These are phyloP conservation scores for Brasenia schreberi DNA, from an alignment of 164 flowering plant species.

Conservation along the genomic window DNA sequence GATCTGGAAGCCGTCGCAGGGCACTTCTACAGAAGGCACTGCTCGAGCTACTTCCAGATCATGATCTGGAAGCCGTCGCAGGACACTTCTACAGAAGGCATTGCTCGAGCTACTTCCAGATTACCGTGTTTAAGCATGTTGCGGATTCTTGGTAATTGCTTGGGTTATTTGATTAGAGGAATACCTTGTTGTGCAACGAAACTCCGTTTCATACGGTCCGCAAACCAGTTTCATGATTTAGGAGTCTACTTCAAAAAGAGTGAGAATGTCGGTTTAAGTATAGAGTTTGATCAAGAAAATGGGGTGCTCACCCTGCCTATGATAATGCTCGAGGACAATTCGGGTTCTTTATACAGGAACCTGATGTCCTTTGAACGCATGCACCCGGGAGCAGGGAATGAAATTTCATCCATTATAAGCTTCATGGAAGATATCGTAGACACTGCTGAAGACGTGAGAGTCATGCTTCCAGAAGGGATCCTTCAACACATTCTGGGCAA, in stretches of 20 bases:
- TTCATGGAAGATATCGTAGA: too few relatives aligned
- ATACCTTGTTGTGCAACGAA: too few relatives aligned
- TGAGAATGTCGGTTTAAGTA: slow-evolving; percentile 25
- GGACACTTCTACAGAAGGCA: not conserved
- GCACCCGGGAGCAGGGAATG: slow-evolving; percentile 21
- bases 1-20: not conserved
- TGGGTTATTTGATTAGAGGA: too few relatives aligned
- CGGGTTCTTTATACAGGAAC: slow-evolving; percentile 32
- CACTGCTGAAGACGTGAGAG: slow-evolving; percentile 20
- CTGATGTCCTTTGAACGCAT: slow-evolving; percentile 45
- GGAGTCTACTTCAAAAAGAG: slow-evolving; percentile 36
- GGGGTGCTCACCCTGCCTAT: slow-evolving; percentile 37
- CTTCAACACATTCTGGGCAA: slow-evolving; percentile 42
- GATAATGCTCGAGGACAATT: slow-evolving; percentile 29
- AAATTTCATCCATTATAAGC: too few relatives aligned
- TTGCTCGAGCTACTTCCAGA: not conserved
- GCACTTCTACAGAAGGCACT: not conserved
- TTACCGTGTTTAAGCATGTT: too few relatives aligned
- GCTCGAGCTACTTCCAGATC: not conserved
- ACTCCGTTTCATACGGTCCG: slow-evolving; percentile 1
- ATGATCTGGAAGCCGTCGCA: not conserved
- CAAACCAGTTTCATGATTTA: slow-evolving; percentile 36
- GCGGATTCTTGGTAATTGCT: too few relatives aligned
- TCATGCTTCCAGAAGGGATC: slow-evolving; percentile 26
- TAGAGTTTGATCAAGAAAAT: slow-evolving; percentile 17